A percentile compares a stretch with the other conserved stretches of the same genome.
phyloP scores from a whole-genome alignment of 352 stramenopile genomes.

The Blastocystis sp. region DNA sequence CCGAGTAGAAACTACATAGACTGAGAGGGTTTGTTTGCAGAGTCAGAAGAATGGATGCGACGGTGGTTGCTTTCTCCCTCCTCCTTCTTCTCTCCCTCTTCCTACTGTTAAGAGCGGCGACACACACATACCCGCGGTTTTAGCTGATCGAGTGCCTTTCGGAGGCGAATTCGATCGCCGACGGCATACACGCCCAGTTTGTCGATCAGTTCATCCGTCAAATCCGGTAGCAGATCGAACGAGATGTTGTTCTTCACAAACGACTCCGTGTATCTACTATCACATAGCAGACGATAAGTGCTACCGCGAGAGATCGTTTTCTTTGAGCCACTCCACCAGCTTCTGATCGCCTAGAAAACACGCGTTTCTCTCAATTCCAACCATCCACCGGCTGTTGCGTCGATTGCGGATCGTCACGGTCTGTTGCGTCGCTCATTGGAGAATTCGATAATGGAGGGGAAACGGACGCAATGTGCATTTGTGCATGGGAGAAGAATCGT shows the following conservation, averaged over 20 bases:
- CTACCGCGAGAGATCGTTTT: constrained; percentile 12
- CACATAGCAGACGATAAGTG: too few species aligned
- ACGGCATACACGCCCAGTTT: constrained; percentile 36
- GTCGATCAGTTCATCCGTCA: constrained; percentile 30
- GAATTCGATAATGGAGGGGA: too few species aligned
- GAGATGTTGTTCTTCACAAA: constrained; percentile 32
- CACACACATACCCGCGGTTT: neutral
- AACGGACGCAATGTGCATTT: too few species aligned
- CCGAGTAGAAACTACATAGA: too few species aligned
- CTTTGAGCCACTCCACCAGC: constrained; percentile 18
- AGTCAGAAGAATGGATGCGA: too few species aligned
- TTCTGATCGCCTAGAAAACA: neutral
- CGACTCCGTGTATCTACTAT: neutral
- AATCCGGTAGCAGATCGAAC: constrained; percentile 1
- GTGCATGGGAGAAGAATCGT: too few species aligned
- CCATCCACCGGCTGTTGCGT: too few species aligned
- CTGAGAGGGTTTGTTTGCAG: too few species aligned
- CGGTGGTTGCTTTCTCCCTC: too few species aligned
- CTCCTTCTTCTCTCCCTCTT: neutral
- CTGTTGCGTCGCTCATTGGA: too few species aligned
- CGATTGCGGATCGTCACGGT: too few species aligned
- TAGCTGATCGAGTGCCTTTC: neutral
- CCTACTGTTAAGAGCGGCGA: neutral
- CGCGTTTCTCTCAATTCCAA: too few species aligned
- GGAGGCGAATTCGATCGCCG: constrained; percentile 42